Evolutionary conservation across 257 asterid species (phyloP), one percentile per base, ranked within the genome.

Genomic region (Paraleonurus japonicus): DNA sequence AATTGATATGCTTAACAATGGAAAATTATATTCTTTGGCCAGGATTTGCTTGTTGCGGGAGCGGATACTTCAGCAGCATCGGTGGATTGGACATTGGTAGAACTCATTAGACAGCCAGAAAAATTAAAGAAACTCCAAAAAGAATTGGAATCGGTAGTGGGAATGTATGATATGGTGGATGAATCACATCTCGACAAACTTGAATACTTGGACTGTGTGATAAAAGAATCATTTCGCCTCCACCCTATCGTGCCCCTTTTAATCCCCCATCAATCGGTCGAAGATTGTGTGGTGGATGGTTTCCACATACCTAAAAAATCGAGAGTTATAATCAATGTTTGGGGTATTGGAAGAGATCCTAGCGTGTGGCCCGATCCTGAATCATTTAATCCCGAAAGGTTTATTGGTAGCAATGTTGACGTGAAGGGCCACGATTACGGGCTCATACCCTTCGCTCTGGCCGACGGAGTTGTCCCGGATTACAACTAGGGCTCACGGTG

Each of bases 331-430:
- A 80, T 83, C 35, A 83, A 80, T 3, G 45, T 17, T 7, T 82
- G 81, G 82, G 78, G 75, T 0, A 80, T 80, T 1, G 80, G 80
- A 43, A 47, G 82, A 23, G 85, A 83, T 47, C 84, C 81, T 0
- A 17, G 59, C 3, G 80, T 53, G 12, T 80, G 83, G 85, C 15
- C 67, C 0, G 47, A 76, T 5, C 79, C 84, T 2, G 76, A 72
- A 27, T 32, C 30, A 1, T 83, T 83, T 39, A 10, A 10, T 3
- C 87, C 80, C 0, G 82, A 82, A 71, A 79, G 84, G 28, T 82
- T 82, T 43, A 4, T 55, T 0, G 75, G 70, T 2, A 72, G 66
- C 7, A 48, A 68, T 58, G 12, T 75, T 1, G 81, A 79, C 23
- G 6, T 67, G 0, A 61, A 11, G 60, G 83, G 83, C 1, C 75